phyloP scores from a whole-genome alignment of 306 rosid species.

The Corylus heterophylla region DNA sequence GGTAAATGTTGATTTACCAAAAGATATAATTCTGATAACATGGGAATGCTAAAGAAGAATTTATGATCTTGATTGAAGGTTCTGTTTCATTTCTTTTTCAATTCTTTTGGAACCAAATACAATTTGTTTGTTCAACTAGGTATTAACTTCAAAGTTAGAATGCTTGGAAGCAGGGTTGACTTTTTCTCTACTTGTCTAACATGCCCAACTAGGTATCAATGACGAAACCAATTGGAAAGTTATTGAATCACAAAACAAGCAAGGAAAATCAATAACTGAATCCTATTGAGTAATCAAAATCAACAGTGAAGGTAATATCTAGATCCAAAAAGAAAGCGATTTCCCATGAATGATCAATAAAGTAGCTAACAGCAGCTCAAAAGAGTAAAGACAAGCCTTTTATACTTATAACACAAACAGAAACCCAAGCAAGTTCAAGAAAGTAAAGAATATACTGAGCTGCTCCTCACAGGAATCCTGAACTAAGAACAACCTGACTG shows the following conservation, averaged over 20 bases:
- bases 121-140: not conserved
- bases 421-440: constrained; percentile 5
- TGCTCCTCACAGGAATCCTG: not conserved
- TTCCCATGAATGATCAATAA: not conserved
- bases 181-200: not conserved
- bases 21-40: not conserved
- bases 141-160: not conserved
- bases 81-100: not conserved
- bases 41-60: not conserved
- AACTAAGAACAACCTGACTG: constrained; percentile 8
- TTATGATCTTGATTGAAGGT: not conserved
- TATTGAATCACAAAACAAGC: no score
- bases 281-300: not conserved
- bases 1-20: no score
- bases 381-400: constrained; percentile 4
- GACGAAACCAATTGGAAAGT: not conserved
- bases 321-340: not conserved
- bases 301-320: not conserved
- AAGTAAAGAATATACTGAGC: not conserved
- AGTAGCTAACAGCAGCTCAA: constrained; percentile 6
- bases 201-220: not conserved
- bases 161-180: not conserved
- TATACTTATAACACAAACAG: not conserved
- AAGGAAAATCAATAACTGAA: not conserved
- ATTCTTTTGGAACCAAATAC: not conserved